Conservation (phyloP, 768 basidiomycete genomes). For the Lactifluus hygrophoroides region DNA sequence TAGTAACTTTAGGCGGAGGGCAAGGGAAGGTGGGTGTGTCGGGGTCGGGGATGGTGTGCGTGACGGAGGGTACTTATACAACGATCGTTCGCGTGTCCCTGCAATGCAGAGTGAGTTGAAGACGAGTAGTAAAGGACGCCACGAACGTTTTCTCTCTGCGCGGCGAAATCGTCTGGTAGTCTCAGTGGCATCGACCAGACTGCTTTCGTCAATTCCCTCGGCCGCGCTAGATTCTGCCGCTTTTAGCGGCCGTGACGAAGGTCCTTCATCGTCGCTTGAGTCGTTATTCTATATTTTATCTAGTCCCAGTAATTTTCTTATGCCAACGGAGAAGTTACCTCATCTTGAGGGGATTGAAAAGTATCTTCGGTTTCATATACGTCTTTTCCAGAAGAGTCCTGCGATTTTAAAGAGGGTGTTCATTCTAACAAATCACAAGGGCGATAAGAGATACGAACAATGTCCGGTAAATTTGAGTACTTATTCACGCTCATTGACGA, state of each 20-base stretch:
- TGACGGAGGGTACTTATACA: conserved; percentile 66
- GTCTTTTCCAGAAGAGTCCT: conserved; percentile 82
- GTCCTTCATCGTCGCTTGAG: conserved; percentile 58
- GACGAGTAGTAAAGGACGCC: not conserved
- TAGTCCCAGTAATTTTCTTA: not conserved
- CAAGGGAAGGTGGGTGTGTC: conserved; percentile 27
- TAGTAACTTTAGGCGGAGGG: conserved; percentile 43
- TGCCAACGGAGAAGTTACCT: conserved; percentile 36
- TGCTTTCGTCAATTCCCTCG: conserved; percentile 66
- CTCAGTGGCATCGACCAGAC: conserved; percentile 54
- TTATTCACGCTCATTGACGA: conserved; percentile 39
- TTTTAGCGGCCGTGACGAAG: conserved; percentile 34
- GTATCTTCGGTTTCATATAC: conserved; percentile 88
- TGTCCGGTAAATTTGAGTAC: conserved; percentile 87
- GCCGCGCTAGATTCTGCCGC: conserved; percentile 33
- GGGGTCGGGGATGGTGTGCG: conserved; percentile 41
- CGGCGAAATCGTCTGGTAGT: conserved; percentile 63
- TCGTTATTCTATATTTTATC: conserved; percentile 39
- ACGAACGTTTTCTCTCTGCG: conserved; percentile 51
- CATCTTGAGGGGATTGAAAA: conserved; percentile 42
- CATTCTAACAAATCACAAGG: not conserved
- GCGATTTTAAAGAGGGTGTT: not conserved
- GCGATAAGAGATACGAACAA: conserved; percentile 42
- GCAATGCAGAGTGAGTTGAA: conserved; percentile 30
- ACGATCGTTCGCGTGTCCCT: conserved; percentile 36